Evolutionary conservation across 83 land plant genomes (phyloP).

Genomic region (Picea abies): DNA sequence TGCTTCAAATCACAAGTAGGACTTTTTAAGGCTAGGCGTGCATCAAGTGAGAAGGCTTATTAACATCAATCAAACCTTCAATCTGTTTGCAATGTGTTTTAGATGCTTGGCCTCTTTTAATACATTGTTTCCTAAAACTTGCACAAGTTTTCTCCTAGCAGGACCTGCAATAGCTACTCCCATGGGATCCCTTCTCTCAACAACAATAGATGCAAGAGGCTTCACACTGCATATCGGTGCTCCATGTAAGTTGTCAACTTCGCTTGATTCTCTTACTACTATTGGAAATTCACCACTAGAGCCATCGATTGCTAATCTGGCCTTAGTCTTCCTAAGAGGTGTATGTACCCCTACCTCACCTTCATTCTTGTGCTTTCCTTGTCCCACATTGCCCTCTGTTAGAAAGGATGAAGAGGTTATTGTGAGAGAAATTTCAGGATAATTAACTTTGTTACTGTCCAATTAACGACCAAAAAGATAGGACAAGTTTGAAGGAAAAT

Average conservation of each 20-base stretch:
- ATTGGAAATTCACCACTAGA: conserved; percentile 19
- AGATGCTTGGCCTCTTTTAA: conserved; percentile 80
- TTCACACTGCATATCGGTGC: conserved; percentile 6
- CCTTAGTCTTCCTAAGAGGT: conserved; percentile 47
- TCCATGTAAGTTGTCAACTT: conserved; percentile 12
- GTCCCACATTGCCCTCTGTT: conserved; percentile 20
- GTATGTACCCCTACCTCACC: conserved; percentile 30
- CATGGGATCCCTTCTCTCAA: conserved; percentile 31
- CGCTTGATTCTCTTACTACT: conserved; percentile 18
- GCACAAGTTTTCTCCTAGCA: conserved; percentile 40
- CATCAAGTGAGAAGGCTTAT: background rate
- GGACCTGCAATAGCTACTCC: conserved; percentile 38
- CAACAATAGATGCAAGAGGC: conserved; percentile 37
- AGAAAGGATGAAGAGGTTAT: conserved; percentile 3
- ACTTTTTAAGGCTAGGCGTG: background rate
- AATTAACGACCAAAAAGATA: background rate
- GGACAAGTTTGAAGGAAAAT: background rate
- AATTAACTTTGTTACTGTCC: background rate
- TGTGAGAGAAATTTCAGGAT: background rate
- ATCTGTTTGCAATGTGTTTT: conserved; percentile 83
- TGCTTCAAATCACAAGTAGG: background rate
- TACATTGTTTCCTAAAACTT: conserved; percentile 36
- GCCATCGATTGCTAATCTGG: background rate
- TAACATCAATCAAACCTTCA: conserved; percentile 56
- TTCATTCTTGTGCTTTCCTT: conserved; percentile 36